Base-by-base conservation (phyloP, 2,329 filamentous ascomycete genomes). In the Aspergillus ochraceus region DNA sequence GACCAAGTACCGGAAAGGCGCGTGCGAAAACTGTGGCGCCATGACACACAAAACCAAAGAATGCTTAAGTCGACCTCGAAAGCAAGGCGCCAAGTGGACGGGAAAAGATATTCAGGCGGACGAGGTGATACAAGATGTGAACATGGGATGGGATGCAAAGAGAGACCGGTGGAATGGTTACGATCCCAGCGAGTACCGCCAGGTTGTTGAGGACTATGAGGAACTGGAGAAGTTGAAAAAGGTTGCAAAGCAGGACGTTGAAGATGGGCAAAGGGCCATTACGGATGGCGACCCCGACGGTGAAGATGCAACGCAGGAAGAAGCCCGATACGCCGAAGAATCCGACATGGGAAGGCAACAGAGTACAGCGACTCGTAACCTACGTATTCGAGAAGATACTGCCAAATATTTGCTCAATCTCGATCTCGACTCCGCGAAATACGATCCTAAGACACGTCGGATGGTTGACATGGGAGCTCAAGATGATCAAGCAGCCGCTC, bases 141-240 rank as follows among this genome's bases (percentile, higher is more conserved):
- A 90, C 50, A 80, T 98, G 52, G 91, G 93, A 3, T 99, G 94
- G 91, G 96, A 99, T 76, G 95, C 95, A 22, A 99, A 99, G 81
- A 85, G 95, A 67, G 95, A 99, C 79, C 87, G 94, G 49, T 99
- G 95, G 94, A 97, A 97, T 73, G 94, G 94, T n/a, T 99, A 96
- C 76, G 93, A 98, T 74, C 82, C 92, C 1, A 87, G 86, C 65
- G 91, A 98, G 75, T 98, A 97, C 74, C 84, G 86, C 61, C 83
- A 86, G 61, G 91, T 98, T n/a, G 88, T 98, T 46, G 88, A 96
- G 54, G 91, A 97, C 68, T 97, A 90, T 76, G 89, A 95, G 63
- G 86, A 94, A 72, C 81, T 97, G 75, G 94, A 97, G 73, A 86
- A 89, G 65, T 79, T 97, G 63, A 88, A 81, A 62, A 81, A 81